These are phyloP conservation scores for Myrmaecium sp. DNA, from an alignment of 2,329 filamentous ascomycete species.

Conservation along the genomic window DNA sequence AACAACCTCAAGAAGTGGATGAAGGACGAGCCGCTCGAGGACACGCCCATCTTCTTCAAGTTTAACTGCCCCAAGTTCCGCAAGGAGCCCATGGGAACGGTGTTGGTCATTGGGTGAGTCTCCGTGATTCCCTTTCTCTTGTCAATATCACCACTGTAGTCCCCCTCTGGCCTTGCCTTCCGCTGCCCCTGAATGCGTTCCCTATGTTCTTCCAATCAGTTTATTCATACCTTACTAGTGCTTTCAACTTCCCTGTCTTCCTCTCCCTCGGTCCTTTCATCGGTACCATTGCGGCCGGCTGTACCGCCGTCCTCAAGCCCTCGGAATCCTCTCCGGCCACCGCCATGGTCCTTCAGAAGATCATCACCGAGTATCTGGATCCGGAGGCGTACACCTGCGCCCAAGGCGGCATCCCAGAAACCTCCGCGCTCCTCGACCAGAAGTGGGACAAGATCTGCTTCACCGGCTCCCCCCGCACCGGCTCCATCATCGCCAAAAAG, in stretches of 20 bases:
- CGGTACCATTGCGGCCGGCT: slow-evolving; percentile 83
- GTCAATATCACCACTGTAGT: slow-evolving; percentile 3
- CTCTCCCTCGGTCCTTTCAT: slow-evolving; percentile 63
- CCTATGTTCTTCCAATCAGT: no score
- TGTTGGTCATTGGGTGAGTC: slow-evolving; percentile 62
- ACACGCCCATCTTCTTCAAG: slow-evolving; percentile 52
- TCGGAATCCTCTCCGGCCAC: slow-evolving; percentile 65
- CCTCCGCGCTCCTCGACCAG: slow-evolving; percentile 63
- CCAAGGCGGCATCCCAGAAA: slow-evolving; percentile 69
- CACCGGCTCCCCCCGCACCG: slow-evolving; percentile 65
- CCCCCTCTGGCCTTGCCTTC: slow-evolving; percentile 2
- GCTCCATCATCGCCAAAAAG: slow-evolving; percentile 38
- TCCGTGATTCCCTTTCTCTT: background rate
- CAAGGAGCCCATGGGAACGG: slow-evolving; percentile 74
- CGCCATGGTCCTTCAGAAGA: slow-evolving; percentile 62
- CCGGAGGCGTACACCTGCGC: slow-evolving; percentile 57
- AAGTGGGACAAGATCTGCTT: slow-evolving; percentile 99
- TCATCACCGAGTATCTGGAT: slow-evolving; percentile 63
- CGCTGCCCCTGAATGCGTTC: background rate
- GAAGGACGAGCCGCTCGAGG: slow-evolving; percentile 59
- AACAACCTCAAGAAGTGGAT: slow-evolving; percentile 67
- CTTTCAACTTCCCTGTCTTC: slow-evolving; percentile 88
- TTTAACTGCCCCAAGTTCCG: slow-evolving; percentile 57
- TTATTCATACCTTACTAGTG: slow-evolving; percentile 24
- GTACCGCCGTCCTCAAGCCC: slow-evolving; percentile 79